Evolutionary conservation across 2,329 filamentous ascomycete species (phyloP).

Genomic region (Aspergillus caelatus): DNA sequence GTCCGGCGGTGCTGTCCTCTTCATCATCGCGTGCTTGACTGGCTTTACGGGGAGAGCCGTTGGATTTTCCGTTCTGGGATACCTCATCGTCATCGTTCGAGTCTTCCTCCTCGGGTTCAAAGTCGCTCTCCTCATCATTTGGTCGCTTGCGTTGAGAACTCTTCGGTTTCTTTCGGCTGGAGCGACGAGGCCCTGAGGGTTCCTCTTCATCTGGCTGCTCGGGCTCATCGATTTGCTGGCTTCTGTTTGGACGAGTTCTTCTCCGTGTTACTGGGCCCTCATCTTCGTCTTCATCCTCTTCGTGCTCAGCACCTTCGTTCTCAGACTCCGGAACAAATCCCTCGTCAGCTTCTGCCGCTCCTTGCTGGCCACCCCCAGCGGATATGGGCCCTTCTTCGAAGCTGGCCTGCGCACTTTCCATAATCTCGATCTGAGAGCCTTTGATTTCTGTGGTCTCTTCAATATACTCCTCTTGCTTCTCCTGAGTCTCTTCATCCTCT

Average conservation of each 20-base stretch:
- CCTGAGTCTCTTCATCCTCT: conserved; percentile 24
- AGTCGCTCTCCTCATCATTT: conserved; percentile 63
- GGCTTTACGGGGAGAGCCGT: conserved; percentile 46
- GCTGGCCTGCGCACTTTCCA: conserved; percentile 43
- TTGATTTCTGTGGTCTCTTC: conserved; percentile 46
- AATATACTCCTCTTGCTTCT: conserved; percentile 46
- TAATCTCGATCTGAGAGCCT: conserved; percentile 45
- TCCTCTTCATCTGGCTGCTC: conserved; percentile 35
- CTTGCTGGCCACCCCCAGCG: conserved; percentile 22
- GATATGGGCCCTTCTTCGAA: conserved; percentile 36
- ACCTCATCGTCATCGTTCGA: conserved; percentile 54
- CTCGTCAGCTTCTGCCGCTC: conserved; percentile 35
- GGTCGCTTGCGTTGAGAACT: conserved; percentile 49
- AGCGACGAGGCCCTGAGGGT: conserved; percentile 38
- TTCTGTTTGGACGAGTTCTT: conserved; percentile 36
- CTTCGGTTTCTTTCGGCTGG: conserved; percentile 43
- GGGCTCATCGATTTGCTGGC: conserved; percentile 28
- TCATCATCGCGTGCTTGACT: conserved; percentile 48
- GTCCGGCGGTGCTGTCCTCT: conserved; percentile 50
- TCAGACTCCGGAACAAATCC: conserved; percentile 46
- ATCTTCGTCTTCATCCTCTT: conserved; percentile 51
- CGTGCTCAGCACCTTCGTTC: conserved; percentile 38
- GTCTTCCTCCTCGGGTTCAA: conserved; percentile 59
- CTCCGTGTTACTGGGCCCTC: conserved; percentile 55
- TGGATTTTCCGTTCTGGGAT: conserved; percentile 54